Evolutionary conservation across 495 filamentous ascomycete genomes (phyloP).

Genomic region (Hypomontagnella submonticulosa): DNA sequence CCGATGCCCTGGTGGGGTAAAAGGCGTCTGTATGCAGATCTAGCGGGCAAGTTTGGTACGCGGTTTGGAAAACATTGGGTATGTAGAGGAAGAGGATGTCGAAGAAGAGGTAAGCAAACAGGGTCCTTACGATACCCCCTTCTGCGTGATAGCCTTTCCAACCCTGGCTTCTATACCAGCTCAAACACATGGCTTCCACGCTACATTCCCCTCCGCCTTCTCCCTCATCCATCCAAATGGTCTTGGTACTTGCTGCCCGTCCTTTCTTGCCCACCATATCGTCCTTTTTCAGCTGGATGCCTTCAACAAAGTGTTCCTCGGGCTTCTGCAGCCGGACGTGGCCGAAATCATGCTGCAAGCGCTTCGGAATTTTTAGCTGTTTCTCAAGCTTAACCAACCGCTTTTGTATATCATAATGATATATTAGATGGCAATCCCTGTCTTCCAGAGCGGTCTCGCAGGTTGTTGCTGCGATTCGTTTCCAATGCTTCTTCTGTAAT

Average conservation of each 20-base stretch:
- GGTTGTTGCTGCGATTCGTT: constrained; percentile 77
- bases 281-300: constrained; percentile 76
- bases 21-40: constrained; percentile 96
- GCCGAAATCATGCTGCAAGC: constrained; percentile 92
- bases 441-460: constrained; percentile 91
- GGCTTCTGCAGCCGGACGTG: constrained; percentile 82
- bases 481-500: constrained; percentile 83
- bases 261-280: constrained; percentile 53
- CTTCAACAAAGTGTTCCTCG: constrained; percentile 76
- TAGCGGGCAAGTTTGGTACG: constrained; percentile 91
- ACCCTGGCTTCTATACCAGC: constrained; percentile 80
- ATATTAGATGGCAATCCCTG: constrained; percentile 86
- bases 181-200: constrained; percentile 93
- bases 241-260: constrained; percentile 72
- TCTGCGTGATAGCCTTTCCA: constrained; percentile 97
- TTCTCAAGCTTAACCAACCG: constrained; percentile 90
- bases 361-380: constrained; percentile 80
- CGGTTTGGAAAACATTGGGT: constrained; percentile 95
- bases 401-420: constrained; percentile 95
- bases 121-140: constrained; percentile 86
- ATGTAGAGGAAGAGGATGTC: constrained; percentile 94
- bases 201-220: constrained; percentile 76
- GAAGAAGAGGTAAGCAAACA: constrained; percentile 93
- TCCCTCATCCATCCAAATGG: constrained; percentile 83
- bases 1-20: constrained; percentile 82